These are phyloP conservation scores for Umbelopsis sp. DNA, from an alignment of 192 early-diverging fungal genomes.

Conservation along the genomic window DNA sequence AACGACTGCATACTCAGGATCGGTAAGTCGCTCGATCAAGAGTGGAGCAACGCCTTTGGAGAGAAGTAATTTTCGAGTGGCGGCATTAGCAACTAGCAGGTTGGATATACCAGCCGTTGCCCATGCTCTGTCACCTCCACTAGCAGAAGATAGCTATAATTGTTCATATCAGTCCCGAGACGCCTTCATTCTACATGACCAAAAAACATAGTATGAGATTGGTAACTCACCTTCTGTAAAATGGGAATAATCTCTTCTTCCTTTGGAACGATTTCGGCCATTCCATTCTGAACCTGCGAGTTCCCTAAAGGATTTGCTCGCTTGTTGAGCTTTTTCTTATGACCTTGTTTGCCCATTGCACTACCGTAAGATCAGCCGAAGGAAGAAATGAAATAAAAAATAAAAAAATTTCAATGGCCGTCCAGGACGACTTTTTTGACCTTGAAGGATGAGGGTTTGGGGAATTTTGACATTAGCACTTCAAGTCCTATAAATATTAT, in stretches of 20 bases:
- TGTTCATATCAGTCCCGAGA: too few relatives aligned
- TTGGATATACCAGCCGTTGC: slow-evolving; percentile 86
- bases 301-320: not conserved
- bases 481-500: too few relatives aligned
- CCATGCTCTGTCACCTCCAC: slow-evolving; percentile 82
- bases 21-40: slow-evolving; percentile 74
- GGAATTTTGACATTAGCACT: too few relatives aligned
- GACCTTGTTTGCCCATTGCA: slow-evolving; percentile 1
- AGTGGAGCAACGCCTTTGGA: slow-evolving; percentile 64
- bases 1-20: slow-evolving; percentile 70
- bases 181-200: too few relatives aligned
- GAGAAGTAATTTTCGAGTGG: slow-evolving; percentile 75
- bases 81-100: slow-evolving; percentile 64
- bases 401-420: slow-evolving; percentile 18
- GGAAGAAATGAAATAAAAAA: not conserved
- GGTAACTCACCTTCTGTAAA: slow-evolving; percentile 17
- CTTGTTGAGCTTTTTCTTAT: slow-evolving; percentile 1
- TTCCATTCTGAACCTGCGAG: not conserved
- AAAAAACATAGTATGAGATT: too few relatives aligned
- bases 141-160: slow-evolving; percentile 59
- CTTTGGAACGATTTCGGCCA: not conserved
- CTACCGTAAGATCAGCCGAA: not conserved
- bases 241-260: slow-evolving; percentile 23
- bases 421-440: not conserved
- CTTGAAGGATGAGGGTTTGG: not conserved